A percentile compares a stretch with the other conserved stretches of the same genome.
phyloP scores from a whole-genome alignment of 108 stramenopile species.

The Nitzschia sp. region DNA sequence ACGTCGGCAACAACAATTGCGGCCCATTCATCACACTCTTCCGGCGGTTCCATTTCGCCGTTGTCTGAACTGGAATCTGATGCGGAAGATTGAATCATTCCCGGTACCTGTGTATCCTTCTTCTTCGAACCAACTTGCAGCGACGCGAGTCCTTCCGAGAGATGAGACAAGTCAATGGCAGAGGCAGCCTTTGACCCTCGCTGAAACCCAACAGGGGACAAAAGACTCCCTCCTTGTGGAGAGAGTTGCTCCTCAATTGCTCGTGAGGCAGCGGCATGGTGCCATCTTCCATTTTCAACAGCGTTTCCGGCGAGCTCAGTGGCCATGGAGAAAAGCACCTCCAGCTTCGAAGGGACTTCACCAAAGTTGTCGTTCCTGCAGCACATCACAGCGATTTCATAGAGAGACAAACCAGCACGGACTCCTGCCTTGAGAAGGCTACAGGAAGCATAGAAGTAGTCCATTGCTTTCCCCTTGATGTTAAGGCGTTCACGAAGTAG shows the following conservation, averaged over 20 bases:
- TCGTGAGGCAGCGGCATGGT: constrained; percentile 72
- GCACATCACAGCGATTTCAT: constrained; percentile 82
- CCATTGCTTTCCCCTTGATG: constrained; percentile 66
- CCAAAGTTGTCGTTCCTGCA: constrained; percentile 79
- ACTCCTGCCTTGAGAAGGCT: constrained; percentile 74
- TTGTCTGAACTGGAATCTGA: constrained; percentile 68
- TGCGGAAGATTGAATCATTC: constrained; percentile 63
- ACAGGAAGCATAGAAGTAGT: constrained; percentile 73
- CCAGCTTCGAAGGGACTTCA: constrained; percentile 75
- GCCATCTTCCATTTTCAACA: constrained; percentile 74
- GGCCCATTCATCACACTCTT: constrained; percentile 83
- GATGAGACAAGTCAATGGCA: constrained; percentile 18
- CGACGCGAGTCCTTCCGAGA: not conserved
- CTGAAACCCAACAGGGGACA: constrained; percentile 5
- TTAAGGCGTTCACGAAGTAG: constrained; percentile 64
- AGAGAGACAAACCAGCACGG: constrained; percentile 66
- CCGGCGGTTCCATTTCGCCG: constrained; percentile 35
- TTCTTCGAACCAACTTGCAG: not conserved
- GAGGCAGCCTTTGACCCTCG: constrained; percentile 17
- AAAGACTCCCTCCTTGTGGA: constrained; percentile 39
- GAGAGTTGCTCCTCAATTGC: constrained; percentile 76
- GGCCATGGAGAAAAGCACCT: constrained; percentile 74
- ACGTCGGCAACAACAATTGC: constrained; percentile 59
- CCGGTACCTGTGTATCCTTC: constrained; percentile 24
- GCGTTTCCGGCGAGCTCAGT: constrained; percentile 72